These are phyloP conservation scores for Citrus cavaleriei DNA, from an alignment of 345 rosid genomes.

Conservation along the genomic window DNA sequence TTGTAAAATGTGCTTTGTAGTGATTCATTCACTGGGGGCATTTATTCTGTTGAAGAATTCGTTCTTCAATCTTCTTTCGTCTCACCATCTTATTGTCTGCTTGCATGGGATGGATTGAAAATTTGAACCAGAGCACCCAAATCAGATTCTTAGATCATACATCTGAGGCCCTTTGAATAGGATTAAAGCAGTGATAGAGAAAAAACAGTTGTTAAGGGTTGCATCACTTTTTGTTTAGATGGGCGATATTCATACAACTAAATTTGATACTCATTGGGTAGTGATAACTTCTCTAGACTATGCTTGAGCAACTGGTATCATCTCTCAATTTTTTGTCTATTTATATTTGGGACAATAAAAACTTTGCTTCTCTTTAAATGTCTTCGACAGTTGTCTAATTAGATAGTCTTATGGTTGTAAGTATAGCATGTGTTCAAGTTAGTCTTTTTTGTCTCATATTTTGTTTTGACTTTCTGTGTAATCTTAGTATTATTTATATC, in stretches of 20 bases:
- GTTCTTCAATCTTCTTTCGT: neutral
- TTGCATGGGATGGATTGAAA: neutral
- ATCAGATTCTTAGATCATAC: neutral
- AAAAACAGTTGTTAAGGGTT: neutral
- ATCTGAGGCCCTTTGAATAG: neutral
- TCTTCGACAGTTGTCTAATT: neutral
- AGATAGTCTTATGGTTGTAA: neutral
- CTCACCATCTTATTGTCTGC: neutral
- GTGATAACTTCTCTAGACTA: neutral
- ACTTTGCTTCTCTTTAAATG: neutral
- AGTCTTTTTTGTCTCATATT: neutral
- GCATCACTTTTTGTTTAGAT: neutral
- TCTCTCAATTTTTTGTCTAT: neutral
- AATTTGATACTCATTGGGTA: neutral
- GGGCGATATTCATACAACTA: neutral
- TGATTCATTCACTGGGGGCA: neutral
- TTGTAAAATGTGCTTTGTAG: neutral
- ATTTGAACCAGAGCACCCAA: neutral
- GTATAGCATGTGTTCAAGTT: neutral
- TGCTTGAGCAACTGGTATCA: neutral
- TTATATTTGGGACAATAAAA: neutral
- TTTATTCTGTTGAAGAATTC: too few species aligned
- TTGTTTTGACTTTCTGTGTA: neutral
- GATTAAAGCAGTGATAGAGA: neutral
- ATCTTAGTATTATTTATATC: neutral